A percentile compares a stretch with the other conserved stretches of the same genome.
Conservation (phyloP, 257 asterid genomes). For the Nicotiana knightiana region DNA sequence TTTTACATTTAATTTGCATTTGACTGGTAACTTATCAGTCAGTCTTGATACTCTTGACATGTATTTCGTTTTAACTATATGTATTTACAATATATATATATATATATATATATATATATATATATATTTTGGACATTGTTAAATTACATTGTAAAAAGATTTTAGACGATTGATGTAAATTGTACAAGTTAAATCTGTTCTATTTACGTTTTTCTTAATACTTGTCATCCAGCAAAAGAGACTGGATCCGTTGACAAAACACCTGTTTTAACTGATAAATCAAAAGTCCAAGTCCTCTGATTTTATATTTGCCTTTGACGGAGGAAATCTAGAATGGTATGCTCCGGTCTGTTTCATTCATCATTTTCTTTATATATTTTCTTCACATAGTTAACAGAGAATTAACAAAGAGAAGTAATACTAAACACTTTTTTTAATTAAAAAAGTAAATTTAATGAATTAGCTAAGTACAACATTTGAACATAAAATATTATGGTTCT, state of each 20-base stretch:
- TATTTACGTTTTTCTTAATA: not conserved
- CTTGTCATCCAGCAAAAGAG: not conserved
- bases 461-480: not conserved
- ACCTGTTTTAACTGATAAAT: not conserved
- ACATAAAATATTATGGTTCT: not conserved
- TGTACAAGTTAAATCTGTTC: not conserved
- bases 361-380: not conserved
- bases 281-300: not conserved
- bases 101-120: no score
- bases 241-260: not conserved
- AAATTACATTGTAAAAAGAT: not conserved
- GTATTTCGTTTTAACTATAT: no score
- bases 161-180: not conserved
- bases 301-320: not conserved
- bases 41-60: no score
- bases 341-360: not conserved
- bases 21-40: no score
- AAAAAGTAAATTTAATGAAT: not conserved
- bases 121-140: not conserved
- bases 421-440: not conserved
- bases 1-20: no score
- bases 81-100: no score
- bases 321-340: not conserved
- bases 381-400: not conserved
- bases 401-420: not conserved